Evolutionary conservation across 2,329 filamentous ascomycete species (phyloP), one percentile per base, ranked within the genome.

Genomic region (Fulvia fulva): DNA sequence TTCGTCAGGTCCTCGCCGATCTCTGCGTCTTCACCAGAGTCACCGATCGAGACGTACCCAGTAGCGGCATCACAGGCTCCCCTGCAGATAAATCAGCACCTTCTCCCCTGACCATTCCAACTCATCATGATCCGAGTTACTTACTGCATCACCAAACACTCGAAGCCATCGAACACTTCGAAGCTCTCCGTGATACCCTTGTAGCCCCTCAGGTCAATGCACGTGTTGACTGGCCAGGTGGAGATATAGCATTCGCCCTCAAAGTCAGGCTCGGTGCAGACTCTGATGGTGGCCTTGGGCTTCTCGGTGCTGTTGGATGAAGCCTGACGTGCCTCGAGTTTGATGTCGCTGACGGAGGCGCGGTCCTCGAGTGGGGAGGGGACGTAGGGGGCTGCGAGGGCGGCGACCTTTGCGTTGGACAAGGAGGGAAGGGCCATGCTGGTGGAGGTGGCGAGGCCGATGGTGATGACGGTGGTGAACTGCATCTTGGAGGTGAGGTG

Each of bases 121-220:
- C 16, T 5, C 3, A 2, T 5, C 11, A 11, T 50, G 25, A 11
- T 5, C 26, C 21, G 23, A 5, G 21, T 2, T 16, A 65, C 65
- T 50, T 50, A 68, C 67, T 71, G 68, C 63, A 68, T 69, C n/a
- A 71, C 47, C 21, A 65, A 63, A 57, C 69, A 70, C 54, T 69
- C 65, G 16, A 60, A 68, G 11, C 61, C 63, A 11, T 53, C 51
- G 22, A 64, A 62, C 11, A 67, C 67, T 7, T 57, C 59, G 51
- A 71, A 67, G 23, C 60, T 63, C 12, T 59, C 30, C 19, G 61
- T 63, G 23, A 62, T 53, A 8, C 67, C 65, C 8, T 66, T 63
- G 57, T 68, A 71, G 22, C 64, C 67, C 26, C 62, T 63, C 52
- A 71, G 53, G 41, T 61, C 53, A 9, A 70, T 65, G 53, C 68